These are phyloP conservation scores for Peronospora farinosa DNA, from an alignment of 352 stramenopile species.

Conservation along the genomic window DNA sequence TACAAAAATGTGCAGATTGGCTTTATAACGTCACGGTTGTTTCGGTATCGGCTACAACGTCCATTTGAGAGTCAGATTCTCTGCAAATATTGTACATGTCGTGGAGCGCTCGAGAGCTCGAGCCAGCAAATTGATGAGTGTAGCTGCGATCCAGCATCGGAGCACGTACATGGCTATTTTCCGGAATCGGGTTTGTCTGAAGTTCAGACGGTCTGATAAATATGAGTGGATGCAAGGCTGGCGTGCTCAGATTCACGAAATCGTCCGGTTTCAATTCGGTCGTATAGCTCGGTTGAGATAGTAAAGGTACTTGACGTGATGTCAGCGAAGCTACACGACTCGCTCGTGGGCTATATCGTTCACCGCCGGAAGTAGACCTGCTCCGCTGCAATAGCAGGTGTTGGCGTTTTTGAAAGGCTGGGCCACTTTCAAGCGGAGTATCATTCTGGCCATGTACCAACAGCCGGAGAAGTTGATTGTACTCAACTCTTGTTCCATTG, in stretches of 20 bases:
- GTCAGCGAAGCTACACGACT: conserved; percentile 2
- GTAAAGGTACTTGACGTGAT: conserved; percentile 16
- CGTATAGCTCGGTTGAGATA: conserved; percentile 17
- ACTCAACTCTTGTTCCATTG: conserved; percentile 29
- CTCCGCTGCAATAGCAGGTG: conserved; percentile 19
- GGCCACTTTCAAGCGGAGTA: background rate
- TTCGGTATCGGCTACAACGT: conserved; percentile 7
- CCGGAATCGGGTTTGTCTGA: background rate
- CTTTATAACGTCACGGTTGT: background rate
- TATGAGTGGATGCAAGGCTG: conserved; percentile 2
- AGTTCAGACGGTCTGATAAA: conserved; percentile 1
- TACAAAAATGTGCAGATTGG: background rate
- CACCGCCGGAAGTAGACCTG: conserved; percentile 5
- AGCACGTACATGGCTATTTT: background rate
- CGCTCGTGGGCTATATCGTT: conserved; percentile 1
- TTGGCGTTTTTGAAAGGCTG: conserved; percentile 4
- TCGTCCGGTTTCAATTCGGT: conserved; percentile 19
- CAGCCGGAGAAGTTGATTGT: conserved; percentile 29
- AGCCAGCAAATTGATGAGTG: conserved; percentile 20
- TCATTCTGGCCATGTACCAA: background rate
- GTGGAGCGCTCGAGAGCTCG: conserved; percentile 25
- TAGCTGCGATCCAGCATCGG: conserved; percentile 19
- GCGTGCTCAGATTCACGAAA: conserved; percentile 20
- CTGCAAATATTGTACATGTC: conserved; percentile 25
- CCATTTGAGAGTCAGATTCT: conserved; percentile 8